These are phyloP conservation scores for Globisporangium takayamanum DNA, from an alignment of 352 stramenopile genomes.

Conservation along the genomic window DNA sequence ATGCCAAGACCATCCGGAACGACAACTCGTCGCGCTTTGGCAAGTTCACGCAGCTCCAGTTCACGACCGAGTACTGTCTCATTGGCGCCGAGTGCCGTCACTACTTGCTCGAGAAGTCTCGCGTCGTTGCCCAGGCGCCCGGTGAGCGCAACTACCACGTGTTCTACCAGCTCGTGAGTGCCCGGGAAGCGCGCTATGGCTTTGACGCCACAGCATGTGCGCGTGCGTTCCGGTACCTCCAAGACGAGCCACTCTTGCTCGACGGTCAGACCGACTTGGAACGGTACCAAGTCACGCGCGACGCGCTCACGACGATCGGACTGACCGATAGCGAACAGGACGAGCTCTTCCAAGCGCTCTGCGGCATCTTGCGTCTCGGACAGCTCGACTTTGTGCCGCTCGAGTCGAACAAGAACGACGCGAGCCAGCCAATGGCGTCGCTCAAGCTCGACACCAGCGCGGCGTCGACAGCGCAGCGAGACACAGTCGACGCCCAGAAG, in stretches of 20 bases:
- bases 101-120: slow-evolving; percentile 97
- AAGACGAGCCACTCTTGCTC: slow-evolving; percentile 60
- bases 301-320: slow-evolving; percentile 75
- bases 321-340: slow-evolving; percentile 60
- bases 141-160: slow-evolving; percentile 98
- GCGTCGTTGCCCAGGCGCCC: slow-evolving; percentile 84
- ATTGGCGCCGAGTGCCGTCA: slow-evolving; percentile 85
- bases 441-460: slow-evolving; percentile 17
- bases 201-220: slow-evolving; percentile 41
- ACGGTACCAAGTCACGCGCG: slow-evolving; percentile 74
- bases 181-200: slow-evolving; percentile 46
- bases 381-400: slow-evolving; percentile 77
- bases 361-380: slow-evolving; percentile 73
- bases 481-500: slow-evolving; percentile 45
- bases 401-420: slow-evolving; percentile 70
- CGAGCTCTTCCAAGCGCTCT: slow-evolving; percentile 65
- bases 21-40: slow-evolving; percentile 95
- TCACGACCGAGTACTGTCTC: slow-evolving; percentile 84
- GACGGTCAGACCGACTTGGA: slow-evolving; percentile 68
- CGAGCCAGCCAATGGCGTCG: slow-evolving; percentile 58
- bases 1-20: slow-evolving; percentile 91
- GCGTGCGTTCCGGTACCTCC: slow-evolving; percentile 65
- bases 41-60: slow-evolving; percentile 93
- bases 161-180: slow-evolving; percentile 94
- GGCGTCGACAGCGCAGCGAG: slow-evolving; percentile 9